Evolutionary conservation across 805 yeast genomes (phyloP), one percentile per base, ranked within the genome.

Genomic region (Blastobotrys parvus): DNA sequence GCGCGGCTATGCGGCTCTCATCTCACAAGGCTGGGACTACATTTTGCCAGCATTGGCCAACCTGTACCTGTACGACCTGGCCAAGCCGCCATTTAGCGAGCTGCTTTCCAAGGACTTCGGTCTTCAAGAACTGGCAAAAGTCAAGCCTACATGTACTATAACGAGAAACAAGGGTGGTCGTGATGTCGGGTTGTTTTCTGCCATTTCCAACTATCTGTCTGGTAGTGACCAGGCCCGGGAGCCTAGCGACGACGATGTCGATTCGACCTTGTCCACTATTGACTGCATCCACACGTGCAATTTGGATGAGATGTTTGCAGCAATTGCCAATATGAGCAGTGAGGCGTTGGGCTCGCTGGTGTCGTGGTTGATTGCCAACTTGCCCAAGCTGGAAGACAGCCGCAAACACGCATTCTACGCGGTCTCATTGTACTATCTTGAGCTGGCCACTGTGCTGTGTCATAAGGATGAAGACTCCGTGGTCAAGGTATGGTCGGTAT

Each of bases 231-330:
- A 88, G 55, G 94, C 86, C 42, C 80, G 82, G 0, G 97, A 90
- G 60, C 99, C 99, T 10, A 76, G 94, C 1, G 94, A 85, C 44
- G 95, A 86, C 56, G 97, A 90, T 53, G 81, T 92, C 39, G 95
- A 88, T 49, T 75, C 85, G 3, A 85, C 97, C 0, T 61, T 82
- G 11, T 80, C 87, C 3, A 83, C 96, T 0, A 65, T 82, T 35
- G 95, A 89, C 51, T 90, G 97, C 58, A 71, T 90, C 41, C 75
- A 75, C 41, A 77, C 90, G 0, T 78, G 92, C 48, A 74, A 75
- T 39, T 64, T 88, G 3, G 61, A 72, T 3, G 67, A 69, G 1
- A 65, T 87, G 1, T 71, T 87, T 46, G 72, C 71, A 38, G 69
- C 69, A 17, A 68, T 79, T 7, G 65, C 74, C 38, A 62, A 57